These are phyloP conservation scores for Lepidium sativum DNA, from an alignment of 345 rosid genomes.

Conservation along the genomic window DNA sequence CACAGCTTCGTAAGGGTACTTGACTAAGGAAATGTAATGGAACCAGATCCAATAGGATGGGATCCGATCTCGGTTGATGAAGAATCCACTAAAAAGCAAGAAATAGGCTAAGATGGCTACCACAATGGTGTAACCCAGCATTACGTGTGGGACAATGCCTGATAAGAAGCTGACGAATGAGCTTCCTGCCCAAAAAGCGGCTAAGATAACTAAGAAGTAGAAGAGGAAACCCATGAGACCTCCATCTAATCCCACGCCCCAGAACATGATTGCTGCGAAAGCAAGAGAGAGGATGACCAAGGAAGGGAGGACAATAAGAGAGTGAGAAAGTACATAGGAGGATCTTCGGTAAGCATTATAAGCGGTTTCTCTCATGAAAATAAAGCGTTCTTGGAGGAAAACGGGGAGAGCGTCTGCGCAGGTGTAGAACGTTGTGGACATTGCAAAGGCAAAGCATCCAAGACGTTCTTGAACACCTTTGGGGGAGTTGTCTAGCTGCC, in stretches of 20 bases:
- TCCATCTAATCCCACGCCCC: slow-evolving; percentile 51
- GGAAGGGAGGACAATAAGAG: slow-evolving; percentile 39
- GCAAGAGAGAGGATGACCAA: slow-evolving; percentile 31
- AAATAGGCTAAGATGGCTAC: slow-evolving; percentile 44
- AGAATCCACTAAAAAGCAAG: slow-evolving; percentile 33
- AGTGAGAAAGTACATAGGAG: slow-evolving; percentile 44
- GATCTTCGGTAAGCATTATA: slow-evolving; percentile 44
- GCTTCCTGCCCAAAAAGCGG: slow-evolving; percentile 34
- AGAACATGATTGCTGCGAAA: slow-evolving; percentile 37
- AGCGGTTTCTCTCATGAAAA: slow-evolving; percentile 50
- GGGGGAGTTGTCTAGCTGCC: slow-evolving; percentile 31
- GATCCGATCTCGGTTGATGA: slow-evolving; percentile 29
- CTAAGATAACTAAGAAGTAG: slow-evolving; percentile 35
- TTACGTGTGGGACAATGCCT: slow-evolving; percentile 39
- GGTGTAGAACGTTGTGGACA: slow-evolving; percentile 39
- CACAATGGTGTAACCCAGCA: slow-evolving; percentile 42
- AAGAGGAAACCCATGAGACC: slow-evolving; percentile 38
- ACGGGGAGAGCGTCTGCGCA: slow-evolving; percentile 44
- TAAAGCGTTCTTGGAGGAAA: slow-evolving; percentile 45
- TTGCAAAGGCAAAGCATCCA: slow-evolving; percentile 40
- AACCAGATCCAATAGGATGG: slow-evolving; percentile 35
- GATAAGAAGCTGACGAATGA: slow-evolving; percentile 37
- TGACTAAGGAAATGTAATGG: slow-evolving; percentile 31
- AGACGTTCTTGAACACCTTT: slow-evolving; percentile 39
- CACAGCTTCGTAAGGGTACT: slow-evolving; percentile 35